Base-by-base conservation (phyloP, 805 yeast genomes). In the Sungouiozyma ichnusensis region DNA sequence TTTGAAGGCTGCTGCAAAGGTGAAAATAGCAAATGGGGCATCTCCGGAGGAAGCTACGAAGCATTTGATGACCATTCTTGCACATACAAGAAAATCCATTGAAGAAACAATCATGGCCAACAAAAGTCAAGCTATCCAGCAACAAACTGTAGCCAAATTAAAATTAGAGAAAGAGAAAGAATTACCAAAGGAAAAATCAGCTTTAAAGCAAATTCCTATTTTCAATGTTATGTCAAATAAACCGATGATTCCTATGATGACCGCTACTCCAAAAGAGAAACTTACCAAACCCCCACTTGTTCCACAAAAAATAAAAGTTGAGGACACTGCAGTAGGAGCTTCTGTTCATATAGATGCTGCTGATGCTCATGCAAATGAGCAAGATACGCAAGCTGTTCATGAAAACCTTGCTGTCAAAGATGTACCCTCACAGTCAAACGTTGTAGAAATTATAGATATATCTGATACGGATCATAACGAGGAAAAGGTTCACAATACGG, bases 1-100 rank as follows among this genome's bases (percentile, higher is more conserved):
- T 4, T 43, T 61, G 24, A 57, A 60, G 36, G 54, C 60, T 9
- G 65, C 65, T 4, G 64, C 65, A 3, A 57, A 50, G 39, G 54
- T 56, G 1, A 58, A 55, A 34, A 56, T 57, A 3, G 60, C 60
- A 2, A 54, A 58, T 18, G 65, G 64, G n/a, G 58, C 58, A 3
- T 50, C 62, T 7, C 54, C 59, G 2, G 62, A 61, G 38, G 63
- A 60, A 31, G 53, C 61, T 5, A 49, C 55, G 2, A 49, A 41
- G 37, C 63, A 58, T 38, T 38, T 61, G 24, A 48, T 51, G 43
- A 45, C 53, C 11, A 58, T 61, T 40, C 48, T 61, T 9, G 55
- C 58, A 29, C 60, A 57, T 32, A 60, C 65, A 1, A 58, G 57
- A 36, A 45, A 46, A 31, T 50, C 60, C 1, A 59, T 60, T 16